phyloP scores from a whole-genome alignment of 371 early-diverging fungal genomes.

The Batrachochytrium dendrobatidis region DNA sequence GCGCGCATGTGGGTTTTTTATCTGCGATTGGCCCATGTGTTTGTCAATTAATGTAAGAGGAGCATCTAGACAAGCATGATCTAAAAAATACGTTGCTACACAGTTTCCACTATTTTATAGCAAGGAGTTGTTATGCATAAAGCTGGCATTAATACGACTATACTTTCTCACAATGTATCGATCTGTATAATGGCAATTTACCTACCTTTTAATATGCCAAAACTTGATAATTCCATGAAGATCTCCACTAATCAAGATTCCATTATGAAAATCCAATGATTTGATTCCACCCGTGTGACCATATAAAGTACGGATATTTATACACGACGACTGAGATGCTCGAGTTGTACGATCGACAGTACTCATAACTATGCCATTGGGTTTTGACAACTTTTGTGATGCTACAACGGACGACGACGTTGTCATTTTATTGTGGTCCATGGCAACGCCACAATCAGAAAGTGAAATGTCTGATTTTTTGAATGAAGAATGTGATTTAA shows the following conservation, averaged over 20 bases:
- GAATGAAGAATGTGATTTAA: too few relatives aligned
- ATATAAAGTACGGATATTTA: constrained; percentile 10
- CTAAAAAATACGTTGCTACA: background rate
- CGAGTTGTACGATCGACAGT: background rate
- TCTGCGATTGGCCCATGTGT: background rate
- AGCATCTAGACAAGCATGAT: background rate
- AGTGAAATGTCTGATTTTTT: too few relatives aligned
- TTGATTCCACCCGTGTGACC: constrained; percentile 20
- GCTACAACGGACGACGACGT: too few relatives aligned
- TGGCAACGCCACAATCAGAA: too few relatives aligned
- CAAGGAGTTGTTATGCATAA: too few relatives aligned
- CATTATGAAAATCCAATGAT: constrained; percentile 13
- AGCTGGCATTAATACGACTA: too few relatives aligned
- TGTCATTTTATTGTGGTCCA: too few relatives aligned
- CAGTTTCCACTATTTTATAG: constrained; percentile 1
- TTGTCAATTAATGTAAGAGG: background rate
- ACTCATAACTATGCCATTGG: background rate
- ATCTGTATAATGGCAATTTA: background rate
- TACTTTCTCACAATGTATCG: too few relatives aligned
- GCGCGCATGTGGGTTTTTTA: too few relatives aligned
- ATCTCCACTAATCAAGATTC: constrained; percentile 17
- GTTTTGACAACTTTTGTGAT: too few relatives aligned
- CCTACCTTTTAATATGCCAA: constrained; percentile 19
- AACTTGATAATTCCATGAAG: constrained; percentile 14
- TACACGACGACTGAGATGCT: background rate